phyloP scores from a whole-genome alignment of 257 asterid species.

The Handroanthus guayacan region DNA sequence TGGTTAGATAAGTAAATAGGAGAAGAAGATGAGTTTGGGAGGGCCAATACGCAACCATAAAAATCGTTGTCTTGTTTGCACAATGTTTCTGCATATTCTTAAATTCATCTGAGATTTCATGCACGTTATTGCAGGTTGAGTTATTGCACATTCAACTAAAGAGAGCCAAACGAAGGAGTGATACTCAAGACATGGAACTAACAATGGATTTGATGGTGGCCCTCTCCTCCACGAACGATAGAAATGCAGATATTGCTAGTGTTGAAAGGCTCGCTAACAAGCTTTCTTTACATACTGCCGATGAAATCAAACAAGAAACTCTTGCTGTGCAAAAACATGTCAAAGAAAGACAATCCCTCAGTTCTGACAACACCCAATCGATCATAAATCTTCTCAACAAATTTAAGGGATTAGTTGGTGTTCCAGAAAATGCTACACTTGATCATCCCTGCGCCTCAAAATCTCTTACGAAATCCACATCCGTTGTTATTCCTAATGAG shows the following conservation, averaged over 20 bases:
- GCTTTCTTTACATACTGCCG: conserved; percentile 63
- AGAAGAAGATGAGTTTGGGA: no score
- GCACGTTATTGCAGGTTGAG: conserved; percentile 59
- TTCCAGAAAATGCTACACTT: conserved; percentile 40
- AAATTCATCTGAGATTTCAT: not conserved
- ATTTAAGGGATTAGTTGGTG: conserved; percentile 62
- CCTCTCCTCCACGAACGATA: conserved; percentile 58
- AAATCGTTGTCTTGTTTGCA: not conserved
- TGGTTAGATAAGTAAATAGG: no score
- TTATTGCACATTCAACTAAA: conserved; percentile 59
- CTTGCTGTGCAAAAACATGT: conserved; percentile 56
- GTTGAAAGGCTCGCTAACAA: conserved; percentile 82
- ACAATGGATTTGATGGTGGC: conserved; percentile 91
- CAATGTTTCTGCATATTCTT: not conserved
- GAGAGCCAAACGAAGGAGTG: conserved; percentile 67
- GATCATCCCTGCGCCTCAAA: conserved; percentile 41
- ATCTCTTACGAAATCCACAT: conserved; percentile 38
- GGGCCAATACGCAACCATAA: no score
- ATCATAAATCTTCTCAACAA: conserved; percentile 60
- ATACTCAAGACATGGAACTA: conserved; percentile 91
- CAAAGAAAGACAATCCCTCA: conserved; percentile 51
- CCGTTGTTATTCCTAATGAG: conserved; percentile 68
- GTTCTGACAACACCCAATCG: conserved; percentile 59
- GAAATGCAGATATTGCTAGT: conserved; percentile 74
- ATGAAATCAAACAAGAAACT: conserved; percentile 69